A percentile compares a stretch with the other conserved stretches of the same genome.
Evolutionary conservation across 805 yeast genomes (phyloP).

Genomic region (Metschnikowia kunwiensis): DNA sequence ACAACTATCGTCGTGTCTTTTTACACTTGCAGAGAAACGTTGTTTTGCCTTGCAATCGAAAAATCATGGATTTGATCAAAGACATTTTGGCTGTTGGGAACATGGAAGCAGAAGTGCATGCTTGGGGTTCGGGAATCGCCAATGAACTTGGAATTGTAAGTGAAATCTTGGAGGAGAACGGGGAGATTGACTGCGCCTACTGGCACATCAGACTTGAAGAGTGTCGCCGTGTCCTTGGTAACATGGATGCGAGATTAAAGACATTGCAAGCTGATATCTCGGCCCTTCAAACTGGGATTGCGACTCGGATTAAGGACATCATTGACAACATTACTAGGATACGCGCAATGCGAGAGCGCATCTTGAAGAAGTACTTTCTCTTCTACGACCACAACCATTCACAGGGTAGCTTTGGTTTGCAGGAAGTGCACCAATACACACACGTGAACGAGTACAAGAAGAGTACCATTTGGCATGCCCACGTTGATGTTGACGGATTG

Average conservation of each 20-base stretch:
- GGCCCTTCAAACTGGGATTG: background rate
- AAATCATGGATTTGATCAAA: conserved; percentile 2
- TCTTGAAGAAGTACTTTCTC: background rate
- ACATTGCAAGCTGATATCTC: background rate
- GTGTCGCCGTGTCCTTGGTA: conserved; percentile 1
- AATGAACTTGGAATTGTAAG: conserved; percentile 4
- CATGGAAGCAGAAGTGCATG: conserved; percentile 2
- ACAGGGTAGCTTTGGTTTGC: background rate
- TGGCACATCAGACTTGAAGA: background rate
- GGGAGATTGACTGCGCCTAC: background rate
- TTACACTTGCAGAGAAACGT: background rate
- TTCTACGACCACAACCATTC: background rate
- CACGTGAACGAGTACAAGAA: conserved; percentile 6
- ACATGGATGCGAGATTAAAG: conserved; percentile 1
- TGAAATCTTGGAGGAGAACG: conserved; percentile 1
- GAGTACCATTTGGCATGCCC: background rate
- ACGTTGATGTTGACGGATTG: background rate
- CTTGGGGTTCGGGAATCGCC: conserved; percentile 6
- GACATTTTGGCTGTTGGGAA: conserved; percentile 5
- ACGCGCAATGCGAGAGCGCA: background rate
- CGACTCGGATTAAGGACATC: background rate
- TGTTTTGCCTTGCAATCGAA: conserved; percentile 1
- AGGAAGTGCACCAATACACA: conserved; percentile 1
- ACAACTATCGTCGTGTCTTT: conserved; percentile 1
- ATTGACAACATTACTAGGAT: background rate